phyloP scores from a whole-genome alignment of 2,329 filamentous ascomycete genomes.

The Calonectria hawksworthii region DNA sequence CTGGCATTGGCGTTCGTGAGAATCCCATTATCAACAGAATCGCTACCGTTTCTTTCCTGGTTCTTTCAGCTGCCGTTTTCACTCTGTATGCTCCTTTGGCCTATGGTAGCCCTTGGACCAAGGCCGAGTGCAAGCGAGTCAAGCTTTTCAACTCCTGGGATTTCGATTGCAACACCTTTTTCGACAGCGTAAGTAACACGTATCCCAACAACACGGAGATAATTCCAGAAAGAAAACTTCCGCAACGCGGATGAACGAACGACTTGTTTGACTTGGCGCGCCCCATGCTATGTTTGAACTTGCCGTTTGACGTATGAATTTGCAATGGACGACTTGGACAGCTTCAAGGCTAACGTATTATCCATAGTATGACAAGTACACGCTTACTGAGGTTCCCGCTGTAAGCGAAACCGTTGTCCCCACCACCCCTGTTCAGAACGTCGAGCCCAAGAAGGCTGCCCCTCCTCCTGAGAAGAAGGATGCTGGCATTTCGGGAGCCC shows the following conservation, averaged over 20 bases:
- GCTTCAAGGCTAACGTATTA: conserved; percentile 33
- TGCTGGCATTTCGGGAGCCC: conserved; percentile 62
- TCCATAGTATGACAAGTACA: conserved; percentile 65
- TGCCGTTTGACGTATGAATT: conserved; percentile 22
- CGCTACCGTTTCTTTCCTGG: conserved; percentile 81
- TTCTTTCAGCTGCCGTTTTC: conserved; percentile 82
- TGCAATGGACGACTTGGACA: not conserved
- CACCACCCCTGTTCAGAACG: conserved; percentile 45
- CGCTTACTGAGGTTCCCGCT: conserved; percentile 39
- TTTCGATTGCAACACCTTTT: conserved; percentile 97
- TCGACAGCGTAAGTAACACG: conserved; percentile 79
- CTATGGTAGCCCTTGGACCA: conserved; percentile 96
- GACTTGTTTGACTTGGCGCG: conserved; percentile 19
- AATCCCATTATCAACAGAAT: conserved; percentile 79
- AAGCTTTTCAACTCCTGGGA: conserved; percentile 95
- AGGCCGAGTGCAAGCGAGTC: conserved; percentile 84
- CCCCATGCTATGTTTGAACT: conserved; percentile 24
- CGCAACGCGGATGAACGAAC: conserved; percentile 37
- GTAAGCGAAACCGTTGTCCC: conserved; percentile 47
- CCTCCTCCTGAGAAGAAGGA: conserved; percentile 45
- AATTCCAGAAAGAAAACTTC: conserved; percentile 54
- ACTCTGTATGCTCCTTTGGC: conserved; percentile 88
- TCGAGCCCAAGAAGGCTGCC: conserved; percentile 44
- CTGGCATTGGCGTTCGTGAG: conserved; percentile 75
- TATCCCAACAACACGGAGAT: conserved; percentile 60